Base-by-base conservation (phyloP, 768 basidiomycete species). In the Stropharia rugosoannulata region DNA sequence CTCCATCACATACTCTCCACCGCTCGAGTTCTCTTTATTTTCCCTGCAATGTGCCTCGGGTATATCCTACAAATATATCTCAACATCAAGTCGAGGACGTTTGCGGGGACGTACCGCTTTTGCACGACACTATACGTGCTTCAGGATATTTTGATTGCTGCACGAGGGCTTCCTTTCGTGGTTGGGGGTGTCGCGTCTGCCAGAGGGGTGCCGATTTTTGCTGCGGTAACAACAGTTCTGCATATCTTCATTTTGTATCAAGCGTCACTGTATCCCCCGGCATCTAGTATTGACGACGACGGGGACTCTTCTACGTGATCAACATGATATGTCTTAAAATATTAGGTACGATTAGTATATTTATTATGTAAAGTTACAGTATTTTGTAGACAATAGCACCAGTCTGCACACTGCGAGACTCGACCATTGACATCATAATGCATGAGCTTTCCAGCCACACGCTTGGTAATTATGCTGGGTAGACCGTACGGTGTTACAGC, bases 11-110 rank as follows among this genome's bases (percentile, higher is more conserved):
- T 32, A 3, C 9, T 32, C 29, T 3, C 6, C 9, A 10, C 29
- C 9, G 29, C 7, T 32, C 29, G 5, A 7, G 29, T 10, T 19
- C 15, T 32, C 36, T 29, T 51, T 36, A 25, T 44, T 25, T 40
- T 29, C n/a, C 58, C 59, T 1, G 52, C 55, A 16, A 27, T 42
- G 0, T 36, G 40, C 19, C 57, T 63, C 2, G 57, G 62, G 8
- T 25, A 13, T 1, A 2, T 50, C 16, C 62, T 63, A 10, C 62
- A 63, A 42, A n/a, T 63, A 9, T n/a, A 48, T 3, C 43, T 60
- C 22, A 63, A 63, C 42, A 44, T 25, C 22, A 35, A 49, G 10
- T 54, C 57, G 15, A 49, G 50, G 25, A 59, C 54, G 6, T 60
- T 63, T 36, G 59, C 55, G 13, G 62, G 59, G 6, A 49, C 48